Conservation (phyloP, 2,329 filamentous ascomycete genomes). For the Colletotrichum gloeosporioides region DNA sequence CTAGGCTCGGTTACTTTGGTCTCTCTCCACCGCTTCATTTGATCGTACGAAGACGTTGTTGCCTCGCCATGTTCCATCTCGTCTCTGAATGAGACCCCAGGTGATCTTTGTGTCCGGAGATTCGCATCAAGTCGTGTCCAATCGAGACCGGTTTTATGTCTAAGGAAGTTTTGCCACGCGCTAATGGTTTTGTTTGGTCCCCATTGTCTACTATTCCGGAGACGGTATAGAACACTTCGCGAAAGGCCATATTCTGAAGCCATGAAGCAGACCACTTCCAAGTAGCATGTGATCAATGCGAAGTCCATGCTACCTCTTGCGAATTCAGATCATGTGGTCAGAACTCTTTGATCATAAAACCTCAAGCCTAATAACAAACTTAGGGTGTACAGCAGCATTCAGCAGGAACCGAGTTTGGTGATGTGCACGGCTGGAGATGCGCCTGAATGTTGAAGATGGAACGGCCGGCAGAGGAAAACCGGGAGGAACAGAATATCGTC, state of each 20-base stretch:
- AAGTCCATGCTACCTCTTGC: neutral
- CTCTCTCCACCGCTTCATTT: neutral
- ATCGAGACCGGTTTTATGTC: neutral
- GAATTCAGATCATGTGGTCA: neutral
- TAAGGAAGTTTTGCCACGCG: neutral
- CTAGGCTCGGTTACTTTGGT: fast-evolving
- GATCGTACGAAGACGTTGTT: neutral
- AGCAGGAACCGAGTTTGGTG: neutral
- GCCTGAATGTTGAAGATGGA: neutral
- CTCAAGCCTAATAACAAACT: neutral
- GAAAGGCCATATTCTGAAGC: neutral
- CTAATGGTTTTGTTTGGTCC: fast-evolving
- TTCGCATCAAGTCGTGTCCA: neutral
- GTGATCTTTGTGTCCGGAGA: neutral
- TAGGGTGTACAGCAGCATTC: neutral
- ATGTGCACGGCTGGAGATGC: neutral
- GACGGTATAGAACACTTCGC: neutral
- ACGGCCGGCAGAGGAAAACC: neutral
- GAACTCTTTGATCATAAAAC: neutral
- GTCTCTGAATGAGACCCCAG: neutral
- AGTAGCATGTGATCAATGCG: neutral
- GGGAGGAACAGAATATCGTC: neutral
- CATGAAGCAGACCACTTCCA: neutral
- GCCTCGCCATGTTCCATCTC: neutral
- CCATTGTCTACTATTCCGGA: neutral